Base-by-base conservation (phyloP, 768 basidiomycete species). In the Cubamyces sp. region DNA sequence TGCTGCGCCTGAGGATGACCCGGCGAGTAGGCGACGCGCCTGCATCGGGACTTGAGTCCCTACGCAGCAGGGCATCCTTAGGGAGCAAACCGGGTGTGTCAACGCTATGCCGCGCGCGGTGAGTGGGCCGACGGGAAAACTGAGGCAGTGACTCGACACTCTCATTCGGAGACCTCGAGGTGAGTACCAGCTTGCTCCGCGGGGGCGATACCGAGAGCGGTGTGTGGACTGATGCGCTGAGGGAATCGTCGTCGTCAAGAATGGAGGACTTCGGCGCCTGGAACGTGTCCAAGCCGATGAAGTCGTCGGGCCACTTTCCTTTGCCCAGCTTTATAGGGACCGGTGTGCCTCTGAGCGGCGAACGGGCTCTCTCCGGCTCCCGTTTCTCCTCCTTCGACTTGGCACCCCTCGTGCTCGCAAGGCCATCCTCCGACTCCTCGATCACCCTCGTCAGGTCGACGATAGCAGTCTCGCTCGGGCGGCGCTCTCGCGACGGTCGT, bases 301-400 rank as follows among this genome's bases (percentile, higher is more conserved):
- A 90, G 73, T 91, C 90, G 74, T 91, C 89, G 0, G 91, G 89
- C 89, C 89, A 92, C 73, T 88, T 91, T 60, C 88, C 90, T 72
- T 91, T 90, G 37, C 86, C 84, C 37, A 91, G 82, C 57, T 85
- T 81, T 64, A 91, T 78, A 23, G 67, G 55, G 41, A 64, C 55
- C 25, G 54, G 62, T 34, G 14, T 48, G 74, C 77, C 57, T 75
- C 77, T 48, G 65, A 69, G 68, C 62, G 77, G 72, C 14, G 65
- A 58, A 62, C 68, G 70, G 25, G 66, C 66, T 64, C 63, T 64
- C 67, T 62, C 64, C 60, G 61, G 74, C 66, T 67, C 49, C 66
- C 62, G 63, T 56, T 61, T 66, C 54, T 67, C 68, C 45, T 62
- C 68, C 37, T 65, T 62, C 18, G 56, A 62, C 57, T 45, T 73